A percentile compares a stretch with the other conserved stretches of the same genome.
Conservation (phyloP, 78 protist genomes). For the Mastigamoeba balamuthi region DNA sequence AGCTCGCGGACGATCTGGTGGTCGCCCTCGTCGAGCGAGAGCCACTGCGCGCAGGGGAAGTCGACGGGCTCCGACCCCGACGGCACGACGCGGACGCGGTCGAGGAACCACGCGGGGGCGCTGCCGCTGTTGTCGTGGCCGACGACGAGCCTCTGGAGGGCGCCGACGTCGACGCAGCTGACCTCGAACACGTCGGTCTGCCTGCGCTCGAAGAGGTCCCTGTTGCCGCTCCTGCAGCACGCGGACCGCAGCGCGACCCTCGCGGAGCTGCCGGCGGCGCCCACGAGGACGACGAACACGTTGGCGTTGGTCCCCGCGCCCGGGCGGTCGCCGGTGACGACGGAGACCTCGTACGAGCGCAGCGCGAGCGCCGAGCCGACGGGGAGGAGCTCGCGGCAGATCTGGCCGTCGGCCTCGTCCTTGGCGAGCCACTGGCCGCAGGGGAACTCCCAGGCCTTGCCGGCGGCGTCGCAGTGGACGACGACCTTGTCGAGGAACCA, state of each 20-base stretch:
- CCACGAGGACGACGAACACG: too few relatives aligned
- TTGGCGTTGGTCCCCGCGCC: background rate
- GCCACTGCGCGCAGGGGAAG: background rate
- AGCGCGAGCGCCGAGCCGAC: too few relatives aligned
- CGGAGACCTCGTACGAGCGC: background rate
- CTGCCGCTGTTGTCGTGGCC: background rate
- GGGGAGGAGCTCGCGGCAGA: too few relatives aligned
- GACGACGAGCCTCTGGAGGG: background rate
- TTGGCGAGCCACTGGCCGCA: too few relatives aligned
- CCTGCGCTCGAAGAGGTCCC: background rate
- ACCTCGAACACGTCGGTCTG: background rate
- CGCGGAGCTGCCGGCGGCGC: background rate
- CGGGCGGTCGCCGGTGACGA: background rate
- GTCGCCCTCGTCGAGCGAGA: too few relatives aligned
- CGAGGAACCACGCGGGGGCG: slow-evolving; percentile 11
- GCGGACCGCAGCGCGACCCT: background rate
- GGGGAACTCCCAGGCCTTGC: too few relatives aligned
- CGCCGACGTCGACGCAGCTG: too few relatives aligned
- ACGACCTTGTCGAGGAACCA: background rate
- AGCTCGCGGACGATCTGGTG: too few relatives aligned
- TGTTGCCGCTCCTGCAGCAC: too few relatives aligned
- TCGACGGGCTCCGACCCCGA: background rate
- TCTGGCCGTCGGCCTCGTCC: too few relatives aligned
- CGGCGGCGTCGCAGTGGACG: too few relatives aligned
- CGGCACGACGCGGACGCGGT: background rate